Evolutionary conservation across 306 rosid species (phyloP).

Genomic region (Prunus persica): Prunus_persica_NCBIv2 NC_034009.1:39359001-39359500

Average conservation of each 20-base stretch:
- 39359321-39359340: conserved; percentile 27
- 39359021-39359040: conserved; percentile 24
- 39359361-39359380: conserved; percentile 26
- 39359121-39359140: conserved; percentile 3
- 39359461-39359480: conserved; percentile 22
- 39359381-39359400: conserved; percentile 18
- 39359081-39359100: conserved; percentile 20
- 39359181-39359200: conserved; percentile 19
- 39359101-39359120: conserved; percentile 15
- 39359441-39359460: conserved; percentile 24
- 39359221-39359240: conserved; percentile 27
- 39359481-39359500: conserved; percentile 38
- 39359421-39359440: conserved; percentile 26
- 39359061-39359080: conserved; percentile 17
- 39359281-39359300: conserved; percentile 53
- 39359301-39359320: conserved; percentile 38
- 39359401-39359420: conserved; percentile 25
- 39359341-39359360: conserved; percentile 14
- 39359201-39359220: conserved; percentile 18
- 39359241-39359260: conserved; percentile 14
- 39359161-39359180: conserved; percentile 21
- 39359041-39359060: conserved; percentile 25
- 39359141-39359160: conserved; percentile 7
- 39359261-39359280: conserved; percentile 24
- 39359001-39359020: conserved; percentile 15